Evolutionary conservation across 306 rosid genomes (phyloP), one percentile per base, ranked within the genome.

Genomic region (Senna tora): DNA sequence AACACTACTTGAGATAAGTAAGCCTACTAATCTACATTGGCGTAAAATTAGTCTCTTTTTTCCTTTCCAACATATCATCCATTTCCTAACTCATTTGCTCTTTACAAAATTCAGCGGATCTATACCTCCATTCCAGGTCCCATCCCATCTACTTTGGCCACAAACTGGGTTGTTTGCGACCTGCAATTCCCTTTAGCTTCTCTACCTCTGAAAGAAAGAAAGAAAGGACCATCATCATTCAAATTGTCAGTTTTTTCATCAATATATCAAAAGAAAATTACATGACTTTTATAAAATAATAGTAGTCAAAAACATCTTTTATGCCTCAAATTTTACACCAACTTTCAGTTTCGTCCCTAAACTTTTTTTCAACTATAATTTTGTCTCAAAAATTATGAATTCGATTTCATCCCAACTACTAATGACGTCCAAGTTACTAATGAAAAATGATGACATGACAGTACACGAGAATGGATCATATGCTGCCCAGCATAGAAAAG

Each of bases 171-270:
- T 50, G 39, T 67, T 45, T 14, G 16, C 59, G 68, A 65, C 68
- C 52, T 73, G 67, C 75, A 57, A 65, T 49, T 71, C 30, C 3
- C 75, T 14, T 22, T 25, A 16, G 65, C 77, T 36, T 71, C 71
- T 66, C 82, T 86, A 87, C 82, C 83, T 84, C 97, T 91, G 98
- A 60, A 36, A 36, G 98, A 60, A 36, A 36, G 5, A 55, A 36
- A 36, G 98, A 60, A 36, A 36, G 5, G 50, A 79, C 0, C 61
- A 30, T 53, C 50, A 75, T 32, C 39, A n/a, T n/a, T n/a, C n/a
- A 50, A 36, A 12, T 4, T 1, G 17, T 76, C 69, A 73, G 49
- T 46, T 56, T 70, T 21, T 16, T 17, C 16, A 15, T 32, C 51
- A 46, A 21, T 3, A 53, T 13, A 59, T 28, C 30, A 25, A 25